Percentiles rank a stretch among this genome's conserved stretches.
These are phyloP conservation scores for Penicillium simplicissimum DNA, from an alignment of 495 filamentous ascomycete species.

Conservation along the genomic window DNA sequence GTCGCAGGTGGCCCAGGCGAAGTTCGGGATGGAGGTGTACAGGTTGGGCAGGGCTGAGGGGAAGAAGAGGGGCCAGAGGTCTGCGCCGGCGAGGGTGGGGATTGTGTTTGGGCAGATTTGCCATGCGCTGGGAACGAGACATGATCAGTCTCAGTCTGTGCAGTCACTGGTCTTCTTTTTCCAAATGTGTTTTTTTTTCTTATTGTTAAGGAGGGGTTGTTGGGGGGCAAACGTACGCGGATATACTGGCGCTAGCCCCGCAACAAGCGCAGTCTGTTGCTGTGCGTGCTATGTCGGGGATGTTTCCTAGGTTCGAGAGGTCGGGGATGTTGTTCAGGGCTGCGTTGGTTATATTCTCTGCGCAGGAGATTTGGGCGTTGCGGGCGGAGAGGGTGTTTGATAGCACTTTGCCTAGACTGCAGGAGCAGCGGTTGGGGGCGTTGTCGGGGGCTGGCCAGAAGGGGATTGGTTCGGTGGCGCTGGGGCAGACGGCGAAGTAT, in stretches of 20 bases:
- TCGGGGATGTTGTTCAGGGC: conserved; percentile 15
- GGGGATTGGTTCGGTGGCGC: conserved; percentile 30
- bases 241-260: conserved; percentile 33
- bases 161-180: no score
- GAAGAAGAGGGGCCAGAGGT: conserved; percentile 32
- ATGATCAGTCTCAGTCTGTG: no score
- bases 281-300: conserved; percentile 19
- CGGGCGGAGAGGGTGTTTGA: conserved; percentile 25
- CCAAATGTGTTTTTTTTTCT: no score
- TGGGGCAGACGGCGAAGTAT: conserved; percentile 35
- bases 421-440: conserved; percentile 36
- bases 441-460: conserved; percentile 37
- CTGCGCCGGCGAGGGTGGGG: conserved; percentile 30
- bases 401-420: conserved; percentile 32
- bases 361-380: conserved; percentile 26
- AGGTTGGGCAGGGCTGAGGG: conserved; percentile 25
- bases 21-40: conserved; percentile 27
- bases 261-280: conserved; percentile 32
- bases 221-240: conserved; percentile 19
- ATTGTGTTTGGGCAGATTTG: conserved; percentile 29
- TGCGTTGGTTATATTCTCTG: conserved; percentile 23
- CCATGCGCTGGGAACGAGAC: conserved; percentile 23
- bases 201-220: not conserved
- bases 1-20: conserved; percentile 30
- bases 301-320: conserved; percentile 17